phyloP scores from a whole-genome alignment of 805 yeast genomes.

The Lachancea sp. region DNA sequence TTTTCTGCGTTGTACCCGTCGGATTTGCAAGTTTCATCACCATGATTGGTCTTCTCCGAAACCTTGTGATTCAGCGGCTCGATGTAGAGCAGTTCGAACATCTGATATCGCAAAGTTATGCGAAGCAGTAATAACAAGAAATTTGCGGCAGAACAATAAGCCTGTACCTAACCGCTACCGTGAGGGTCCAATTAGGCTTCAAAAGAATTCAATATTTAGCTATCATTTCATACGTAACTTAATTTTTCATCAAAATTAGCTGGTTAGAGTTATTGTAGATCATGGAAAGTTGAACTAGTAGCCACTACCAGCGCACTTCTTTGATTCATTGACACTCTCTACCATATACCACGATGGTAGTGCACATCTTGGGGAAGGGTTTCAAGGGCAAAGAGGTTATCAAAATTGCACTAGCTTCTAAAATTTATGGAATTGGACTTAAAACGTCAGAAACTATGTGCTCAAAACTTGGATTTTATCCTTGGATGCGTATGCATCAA shows the following conservation, averaged over 20 bases:
- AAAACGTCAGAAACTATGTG: conserved; percentile 68
- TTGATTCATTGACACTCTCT: neutral
- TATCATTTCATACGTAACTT: neutral
- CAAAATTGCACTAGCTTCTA: conserved; percentile 62
- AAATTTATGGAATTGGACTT: conserved; percentile 83
- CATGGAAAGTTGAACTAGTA: too few species aligned
- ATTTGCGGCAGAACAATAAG: too few species aligned
- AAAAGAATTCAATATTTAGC: neutral
- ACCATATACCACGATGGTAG: conserved; percentile 36
- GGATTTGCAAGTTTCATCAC: conserved; percentile 92
- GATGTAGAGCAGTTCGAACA: conserved; percentile 41
- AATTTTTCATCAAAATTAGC: neutral
- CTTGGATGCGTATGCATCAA: conserved; percentile 91
- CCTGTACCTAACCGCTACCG: too few species aligned
- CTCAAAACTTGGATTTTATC: conserved; percentile 85
- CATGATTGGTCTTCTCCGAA: conserved; percentile 75
- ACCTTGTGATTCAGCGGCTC: conserved; percentile 65
- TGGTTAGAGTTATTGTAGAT: too few species aligned
- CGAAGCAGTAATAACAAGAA: neutral
- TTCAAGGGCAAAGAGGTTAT: conserved; percentile 38
- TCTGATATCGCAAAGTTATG: conserved; percentile 8
- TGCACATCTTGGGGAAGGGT: conserved; percentile 47
- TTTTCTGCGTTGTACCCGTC: conserved; percentile 96
- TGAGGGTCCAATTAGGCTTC: too few species aligned
- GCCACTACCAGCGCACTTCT: too few species aligned